These are phyloP conservation scores for Aspergillus coremiiformis DNA, from an alignment of 495 filamentous ascomycete genomes.

Conservation along the genomic window DNA sequence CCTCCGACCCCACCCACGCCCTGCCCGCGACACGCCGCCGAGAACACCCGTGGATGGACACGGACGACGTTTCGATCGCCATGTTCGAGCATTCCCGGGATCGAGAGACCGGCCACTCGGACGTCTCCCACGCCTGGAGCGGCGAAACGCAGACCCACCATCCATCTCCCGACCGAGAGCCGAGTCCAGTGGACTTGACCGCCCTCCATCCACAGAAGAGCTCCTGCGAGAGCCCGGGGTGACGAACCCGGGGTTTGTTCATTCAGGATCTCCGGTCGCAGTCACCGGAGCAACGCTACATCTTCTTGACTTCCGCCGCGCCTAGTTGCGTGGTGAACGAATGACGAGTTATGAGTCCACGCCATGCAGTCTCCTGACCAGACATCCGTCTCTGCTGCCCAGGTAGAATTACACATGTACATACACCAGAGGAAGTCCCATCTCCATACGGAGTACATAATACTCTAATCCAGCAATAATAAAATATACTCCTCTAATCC, in stretches of 20 bases:
- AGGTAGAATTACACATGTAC: too few species aligned
- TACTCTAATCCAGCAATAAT: neutral
- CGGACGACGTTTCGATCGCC: constrained; percentile 37
- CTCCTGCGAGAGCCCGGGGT: neutral
- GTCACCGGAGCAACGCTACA: neutral
- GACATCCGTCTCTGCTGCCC: too few species aligned
- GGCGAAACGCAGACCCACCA: constrained; percentile 27
- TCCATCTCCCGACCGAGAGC: constrained; percentile 9
- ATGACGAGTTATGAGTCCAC: neutral
- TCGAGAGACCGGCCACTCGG: constrained; percentile 19
- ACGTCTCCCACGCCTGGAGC: constrained; percentile 27
- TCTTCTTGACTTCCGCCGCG: neutral
- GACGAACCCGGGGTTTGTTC: neutral
- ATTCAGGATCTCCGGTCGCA: neutral
- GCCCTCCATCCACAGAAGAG: neutral
- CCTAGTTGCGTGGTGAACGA: neutral
- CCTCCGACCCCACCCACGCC: constrained; percentile 38
- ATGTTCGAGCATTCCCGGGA: constrained; percentile 36
- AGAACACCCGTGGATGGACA: constrained; percentile 30
- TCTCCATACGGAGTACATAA: too few species aligned
- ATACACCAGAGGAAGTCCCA: neutral
- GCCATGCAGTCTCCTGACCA: neutral
- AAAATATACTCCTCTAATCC: neutral
- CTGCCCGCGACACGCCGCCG: constrained; percentile 17
- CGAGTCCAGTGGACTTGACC: constrained; percentile 24